Base-by-base conservation (phyloP, 2,329 filamentous ascomycete species). In the Cladophialophora chaetospira region DNA sequence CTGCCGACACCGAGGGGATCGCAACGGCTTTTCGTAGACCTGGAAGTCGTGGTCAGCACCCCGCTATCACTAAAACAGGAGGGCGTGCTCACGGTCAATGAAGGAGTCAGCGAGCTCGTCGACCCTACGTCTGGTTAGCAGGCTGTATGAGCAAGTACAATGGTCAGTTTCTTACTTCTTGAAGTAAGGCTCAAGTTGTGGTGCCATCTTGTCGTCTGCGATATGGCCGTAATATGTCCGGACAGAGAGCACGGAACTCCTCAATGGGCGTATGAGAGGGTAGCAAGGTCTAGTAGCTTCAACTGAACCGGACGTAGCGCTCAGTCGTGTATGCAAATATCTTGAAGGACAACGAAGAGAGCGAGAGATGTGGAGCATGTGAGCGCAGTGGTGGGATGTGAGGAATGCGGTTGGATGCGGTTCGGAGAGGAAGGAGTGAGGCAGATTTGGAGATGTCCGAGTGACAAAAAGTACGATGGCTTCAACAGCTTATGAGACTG, bases 1-100 rank as follows among this genome's bases (percentile, higher is more conserved):
- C 92, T 45, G 93, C 89, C 29, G 93, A 97, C 72, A 99, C 83
- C 62, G 94, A 99, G 17, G 94, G 94, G 68, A 99, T 99, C 50
- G 92, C 93, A 58, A 99, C 94, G 53, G 94, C 94, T 75, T 92
- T 86, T 70, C 89, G 84, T 59, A 99, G 85, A 67, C 77, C 77
- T 79, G 62, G 28, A 57, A 36, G n/a, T 21, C 9, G 17, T 17
- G 17, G 55, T 53, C 59, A 58, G 25, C 50, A 46, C 50, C 54
- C 29, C 50, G 43, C 57, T 8, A 40, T 45, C 38, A 29, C 13
- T 23, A 26, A 19, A 19, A 19, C n/a, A 36, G 15, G 43, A 40
- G 26, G 45, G n/a, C 23, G 60, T 26, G 43, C 75, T 58, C 68
- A 78, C 93, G 88, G 68, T 95, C 88, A 74, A 96, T 95, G 77